Percentiles rank a stretch among this genome's conserved stretches.
Conservation (phyloP, 768 basidiomycete species). For the Sarcodon sp. region DNA sequence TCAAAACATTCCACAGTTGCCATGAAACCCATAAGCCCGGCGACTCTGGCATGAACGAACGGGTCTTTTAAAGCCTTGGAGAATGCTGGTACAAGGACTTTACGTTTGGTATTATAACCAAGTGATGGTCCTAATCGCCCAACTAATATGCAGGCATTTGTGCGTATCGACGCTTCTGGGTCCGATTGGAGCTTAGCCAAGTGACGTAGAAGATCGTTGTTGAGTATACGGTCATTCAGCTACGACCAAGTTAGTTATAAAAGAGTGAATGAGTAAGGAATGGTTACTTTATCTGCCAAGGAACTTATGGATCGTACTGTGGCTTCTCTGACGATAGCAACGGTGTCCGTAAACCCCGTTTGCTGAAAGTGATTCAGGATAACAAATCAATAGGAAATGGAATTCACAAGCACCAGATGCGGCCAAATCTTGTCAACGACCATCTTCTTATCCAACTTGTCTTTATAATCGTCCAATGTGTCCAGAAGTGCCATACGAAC, state of each 20-base stretch:
- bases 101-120: slow-evolving; percentile 82
- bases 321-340: slow-evolving; percentile 88
- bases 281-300: slow-evolving; percentile 67
- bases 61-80: slow-evolving; percentile 78
- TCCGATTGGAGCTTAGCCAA: slow-evolving; percentile 91
- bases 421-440: slow-evolving; percentile 91
- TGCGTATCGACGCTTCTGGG: slow-evolving; percentile 87
- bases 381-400: not conserved
- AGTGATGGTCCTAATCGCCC: slow-evolving; percentile 81
- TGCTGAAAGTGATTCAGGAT: slow-evolving; percentile 35
- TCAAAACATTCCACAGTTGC: slow-evolving; percentile 88
- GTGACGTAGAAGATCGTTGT: slow-evolving; percentile 90
- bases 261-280: not conserved
- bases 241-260: slow-evolving; percentile 16
- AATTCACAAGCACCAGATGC: slow-evolving; percentile 49
- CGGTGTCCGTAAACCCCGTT: slow-evolving; percentile 92
- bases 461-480: slow-evolving; percentile 69
- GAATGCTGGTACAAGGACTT: slow-evolving; percentile 96
- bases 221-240: slow-evolving; percentile 85
- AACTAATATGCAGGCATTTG: slow-evolving; percentile 94
- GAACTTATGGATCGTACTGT: slow-evolving; percentile 82
- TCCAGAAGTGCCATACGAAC: slow-evolving; percentile 91
- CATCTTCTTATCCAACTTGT: slow-evolving; percentile 74
- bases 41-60: slow-evolving; percentile 88
- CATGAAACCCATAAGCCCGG: slow-evolving; percentile 92